These are phyloP conservation scores for Dimocarpus longan DNA, from an alignment of 345 rosid genomes.

Conservation along the genomic window DNA sequence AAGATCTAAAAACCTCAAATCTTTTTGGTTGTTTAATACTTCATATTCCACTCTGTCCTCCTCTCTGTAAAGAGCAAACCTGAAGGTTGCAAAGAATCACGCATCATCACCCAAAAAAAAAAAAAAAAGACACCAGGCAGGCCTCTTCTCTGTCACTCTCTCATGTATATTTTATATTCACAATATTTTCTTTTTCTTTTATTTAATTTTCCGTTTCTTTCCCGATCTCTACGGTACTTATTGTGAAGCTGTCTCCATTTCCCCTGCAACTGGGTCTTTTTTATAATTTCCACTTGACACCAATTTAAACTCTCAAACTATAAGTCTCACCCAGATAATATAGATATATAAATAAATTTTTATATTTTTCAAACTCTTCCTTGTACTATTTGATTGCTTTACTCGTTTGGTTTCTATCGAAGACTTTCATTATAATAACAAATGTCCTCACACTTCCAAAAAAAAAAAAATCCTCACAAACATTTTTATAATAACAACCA, in stretches of 20 bases:
- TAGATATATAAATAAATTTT: not conserved
- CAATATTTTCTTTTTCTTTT: not conserved
- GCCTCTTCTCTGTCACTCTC: constrained; percentile 7
- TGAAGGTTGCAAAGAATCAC: constrained; percentile 3
- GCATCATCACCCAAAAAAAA: constrained; percentile 5
- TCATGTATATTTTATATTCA: not conserved
- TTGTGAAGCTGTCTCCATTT: constrained; percentile 39
- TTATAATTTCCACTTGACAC: constrained; percentile 21
- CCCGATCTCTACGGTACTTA: constrained; percentile 21
- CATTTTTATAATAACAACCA: not conserved
- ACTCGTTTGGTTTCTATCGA: constrained; percentile 10
- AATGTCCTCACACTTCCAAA: not conserved
- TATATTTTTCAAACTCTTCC: not conserved
- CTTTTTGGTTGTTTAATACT: constrained; percentile 17
- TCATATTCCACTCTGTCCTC: constrained; percentile 20
- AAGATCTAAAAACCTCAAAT: constrained; percentile 18
- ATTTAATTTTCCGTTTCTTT: constrained; percentile 10
- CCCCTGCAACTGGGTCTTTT: constrained; percentile 39
- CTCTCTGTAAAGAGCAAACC: constrained; percentile 31
- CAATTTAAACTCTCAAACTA: constrained; percentile 6
- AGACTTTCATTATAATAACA: constrained; percentile 9
- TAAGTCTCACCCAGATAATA: not conserved
- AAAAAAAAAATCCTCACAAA: not conserved
- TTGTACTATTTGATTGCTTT: not conserved
- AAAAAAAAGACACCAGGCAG: not conserved